Conservation (phyloP, 208 protist species). For the Endotrypanum monterogeii region DNA sequence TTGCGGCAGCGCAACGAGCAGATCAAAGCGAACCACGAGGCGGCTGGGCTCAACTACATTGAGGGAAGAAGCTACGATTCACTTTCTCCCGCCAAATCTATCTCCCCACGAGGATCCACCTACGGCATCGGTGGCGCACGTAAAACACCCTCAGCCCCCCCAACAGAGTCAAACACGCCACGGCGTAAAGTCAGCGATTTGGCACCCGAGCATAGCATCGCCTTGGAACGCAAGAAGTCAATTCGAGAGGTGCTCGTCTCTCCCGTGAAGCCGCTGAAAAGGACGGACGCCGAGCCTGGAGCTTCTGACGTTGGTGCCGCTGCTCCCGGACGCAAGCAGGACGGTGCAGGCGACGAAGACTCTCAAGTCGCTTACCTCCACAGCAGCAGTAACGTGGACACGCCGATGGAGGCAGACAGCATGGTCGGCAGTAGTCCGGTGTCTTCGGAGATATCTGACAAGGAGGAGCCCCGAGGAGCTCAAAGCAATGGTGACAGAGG, state of each 20-base stretch:
- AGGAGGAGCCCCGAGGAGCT: background rate
- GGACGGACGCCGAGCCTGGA: no score
- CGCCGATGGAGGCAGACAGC: background rate
- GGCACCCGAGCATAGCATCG: constrained; percentile 1
- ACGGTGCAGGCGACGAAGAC: constrained; percentile 16
- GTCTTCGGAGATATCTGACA: background rate
- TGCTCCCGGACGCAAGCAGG: background rate
- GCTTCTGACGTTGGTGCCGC: constrained; percentile 3
- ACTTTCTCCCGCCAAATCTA: background rate
- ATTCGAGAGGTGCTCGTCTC: constrained; percentile 20
- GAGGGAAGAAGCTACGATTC: no score
- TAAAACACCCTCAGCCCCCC: background rate
- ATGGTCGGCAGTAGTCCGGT: background rate
- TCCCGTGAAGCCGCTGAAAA: constrained; percentile 3
- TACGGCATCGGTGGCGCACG: background rate
- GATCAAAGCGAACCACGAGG: constrained; percentile 24
- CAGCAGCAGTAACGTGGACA: background rate
- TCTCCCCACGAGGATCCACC: background rate
- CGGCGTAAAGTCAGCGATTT: background rate
- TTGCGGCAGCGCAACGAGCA: constrained; percentile 27
- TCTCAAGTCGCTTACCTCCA: constrained; percentile 1
- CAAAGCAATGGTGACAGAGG: background rate
- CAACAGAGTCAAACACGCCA: background rate
- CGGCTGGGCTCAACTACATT: constrained; percentile 7
- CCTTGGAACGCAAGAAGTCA: constrained; percentile 4